Percentiles rank a stretch among this genome's conserved stretches.
Evolutionary conservation across 2,329 filamentous ascomycete species (phyloP).

Genomic region (Magnaporthales sp.): DNA sequence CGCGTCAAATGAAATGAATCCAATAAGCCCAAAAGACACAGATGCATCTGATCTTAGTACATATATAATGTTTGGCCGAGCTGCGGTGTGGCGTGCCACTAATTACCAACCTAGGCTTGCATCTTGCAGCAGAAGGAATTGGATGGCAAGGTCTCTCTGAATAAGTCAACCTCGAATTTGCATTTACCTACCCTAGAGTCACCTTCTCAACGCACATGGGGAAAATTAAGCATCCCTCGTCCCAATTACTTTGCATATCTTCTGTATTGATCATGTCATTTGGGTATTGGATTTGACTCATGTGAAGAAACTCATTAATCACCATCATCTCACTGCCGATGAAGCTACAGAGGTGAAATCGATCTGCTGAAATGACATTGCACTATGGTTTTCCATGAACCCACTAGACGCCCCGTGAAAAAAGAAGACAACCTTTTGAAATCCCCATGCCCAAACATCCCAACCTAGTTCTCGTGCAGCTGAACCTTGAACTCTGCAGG

Average conservation of each 20-base stretch:
- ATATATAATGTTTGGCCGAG: background rate
- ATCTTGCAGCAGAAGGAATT: background rate
- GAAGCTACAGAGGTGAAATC: constrained; percentile 2
- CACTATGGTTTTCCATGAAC: constrained; percentile 2
- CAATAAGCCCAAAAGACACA: no score
- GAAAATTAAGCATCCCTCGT: no score
- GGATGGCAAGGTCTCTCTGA: background rate
- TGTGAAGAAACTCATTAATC: constrained; percentile 1
- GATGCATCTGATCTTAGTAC: background rate
- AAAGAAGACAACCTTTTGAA: constrained; percentile 6
- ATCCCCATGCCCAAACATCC: constrained; percentile 2
- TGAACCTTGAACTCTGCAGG: constrained; percentile 17
- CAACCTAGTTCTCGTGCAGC: constrained; percentile 13
- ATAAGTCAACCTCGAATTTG: no score
- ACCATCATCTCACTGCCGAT: constrained; percentile 1
- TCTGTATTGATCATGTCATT: background rate
- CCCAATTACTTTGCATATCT: background rate
- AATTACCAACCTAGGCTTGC: background rate
- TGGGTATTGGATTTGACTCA: constrained; percentile 2
- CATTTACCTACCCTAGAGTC: no score
- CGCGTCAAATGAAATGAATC: background rate
- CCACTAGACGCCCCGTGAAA: constrained; percentile 6
- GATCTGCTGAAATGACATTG: constrained; percentile 2
- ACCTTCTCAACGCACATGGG: no score
- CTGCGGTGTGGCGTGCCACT: background rate